These are phyloP conservation scores for Ogataea methanolica DNA, from an alignment of 805 yeast species.

Conservation along the genomic window DNA sequence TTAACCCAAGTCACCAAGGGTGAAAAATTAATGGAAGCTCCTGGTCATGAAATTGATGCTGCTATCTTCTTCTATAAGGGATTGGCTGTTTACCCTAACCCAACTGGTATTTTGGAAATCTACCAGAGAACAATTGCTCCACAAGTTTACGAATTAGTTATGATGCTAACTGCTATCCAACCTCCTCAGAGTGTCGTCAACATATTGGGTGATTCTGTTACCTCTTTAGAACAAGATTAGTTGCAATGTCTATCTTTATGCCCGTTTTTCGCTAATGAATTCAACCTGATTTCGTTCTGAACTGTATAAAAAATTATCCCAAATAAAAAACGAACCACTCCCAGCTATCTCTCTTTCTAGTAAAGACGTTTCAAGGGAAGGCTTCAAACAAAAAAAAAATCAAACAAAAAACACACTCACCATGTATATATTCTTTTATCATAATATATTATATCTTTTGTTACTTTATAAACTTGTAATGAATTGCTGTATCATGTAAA, in stretches of 20 bases:
- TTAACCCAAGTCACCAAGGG: constrained; percentile 80
- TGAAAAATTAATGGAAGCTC: constrained; percentile 67
- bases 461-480: background rate
- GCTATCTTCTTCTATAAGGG: constrained; percentile 94
- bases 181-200: constrained; percentile 81
- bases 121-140: constrained; percentile 87
- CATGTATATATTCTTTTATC: background rate
- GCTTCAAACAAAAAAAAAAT: background rate
- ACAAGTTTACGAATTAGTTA: constrained; percentile 74
- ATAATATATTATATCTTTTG: background rate
- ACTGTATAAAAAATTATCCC: no score
- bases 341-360: background rate
- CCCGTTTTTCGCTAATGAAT: background rate
- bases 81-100: constrained; percentile 87
- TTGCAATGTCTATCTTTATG: background rate
- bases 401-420: background rate
- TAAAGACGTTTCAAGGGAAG: background rate
- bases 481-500: no score
- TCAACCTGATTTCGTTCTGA: no score
- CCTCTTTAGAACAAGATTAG: constrained; percentile 21
- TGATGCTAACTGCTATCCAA: constrained; percentile 83
- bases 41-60: constrained; percentile 71
- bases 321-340: background rate
- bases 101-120: constrained; percentile 83
- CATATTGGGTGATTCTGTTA: constrained; percentile 46